Conservation (phyloP, 441 rosid species). For the Gossypium schwendimanii region DNA sequence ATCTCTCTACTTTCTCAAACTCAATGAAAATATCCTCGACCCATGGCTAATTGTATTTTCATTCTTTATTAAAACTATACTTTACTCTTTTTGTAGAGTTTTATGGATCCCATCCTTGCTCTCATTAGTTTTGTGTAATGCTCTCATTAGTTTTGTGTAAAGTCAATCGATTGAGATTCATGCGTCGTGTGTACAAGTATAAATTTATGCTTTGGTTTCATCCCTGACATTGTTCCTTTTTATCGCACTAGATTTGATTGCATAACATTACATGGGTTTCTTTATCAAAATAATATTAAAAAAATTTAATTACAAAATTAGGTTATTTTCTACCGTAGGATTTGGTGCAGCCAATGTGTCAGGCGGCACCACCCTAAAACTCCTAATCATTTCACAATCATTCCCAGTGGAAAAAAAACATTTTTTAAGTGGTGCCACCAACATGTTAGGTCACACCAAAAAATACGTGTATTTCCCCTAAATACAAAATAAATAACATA, state of each 20-base stretch:
- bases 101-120: conserved; percentile 66
- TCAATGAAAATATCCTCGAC: background rate
- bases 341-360: too few species aligned
- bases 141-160: conserved; percentile 40
- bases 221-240: background rate
- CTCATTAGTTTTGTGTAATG: conserved; percentile 36
- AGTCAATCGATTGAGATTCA: conserved; percentile 35
- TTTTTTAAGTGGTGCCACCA: too few species aligned
- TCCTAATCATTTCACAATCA: too few species aligned
- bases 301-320: background rate
- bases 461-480: too few species aligned
- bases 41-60: background rate
- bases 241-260: background rate
- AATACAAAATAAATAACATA: too few species aligned
- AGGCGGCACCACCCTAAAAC: too few species aligned
- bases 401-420: too few species aligned
- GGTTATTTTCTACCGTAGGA: too few species aligned
- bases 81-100: conserved; percentile 42
- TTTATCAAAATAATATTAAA: background rate
- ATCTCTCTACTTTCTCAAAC: background rate
- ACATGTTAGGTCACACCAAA: too few species aligned
- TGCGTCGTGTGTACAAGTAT: conserved; percentile 47
- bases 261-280: conserved; percentile 4
- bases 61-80: background rate
- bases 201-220: background rate